These are phyloP conservation scores for Lactarius hengduanensis DNA, from an alignment of 768 basidiomycete species.

Conservation along the genomic window DNA sequence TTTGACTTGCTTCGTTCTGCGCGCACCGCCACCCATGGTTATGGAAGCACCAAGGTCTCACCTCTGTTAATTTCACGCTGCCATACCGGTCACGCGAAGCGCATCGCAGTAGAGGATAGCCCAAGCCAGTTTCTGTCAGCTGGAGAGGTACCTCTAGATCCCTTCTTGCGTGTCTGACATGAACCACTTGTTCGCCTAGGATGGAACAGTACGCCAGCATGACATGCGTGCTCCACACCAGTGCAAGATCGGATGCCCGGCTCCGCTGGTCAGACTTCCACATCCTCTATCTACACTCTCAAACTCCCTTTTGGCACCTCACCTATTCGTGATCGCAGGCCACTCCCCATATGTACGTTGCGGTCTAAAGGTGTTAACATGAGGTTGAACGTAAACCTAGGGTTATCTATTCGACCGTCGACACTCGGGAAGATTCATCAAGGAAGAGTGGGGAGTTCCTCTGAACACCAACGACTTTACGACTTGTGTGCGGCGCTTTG, in stretches of 20 bases:
- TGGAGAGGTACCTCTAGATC: constrained; percentile 56
- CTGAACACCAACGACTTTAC: constrained; percentile 53
- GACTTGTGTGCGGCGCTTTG: constrained; percentile 81
- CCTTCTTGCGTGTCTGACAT: constrained; percentile 29
- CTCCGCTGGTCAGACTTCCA: constrained; percentile 64
- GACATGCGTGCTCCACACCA: constrained; percentile 70
- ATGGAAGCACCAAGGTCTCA: neutral
- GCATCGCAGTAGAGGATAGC: constrained; percentile 76
- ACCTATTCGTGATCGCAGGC: constrained; percentile 84
- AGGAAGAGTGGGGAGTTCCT: constrained; percentile 68
- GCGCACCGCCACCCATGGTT: neutral
- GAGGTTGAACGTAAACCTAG: constrained; percentile 39
- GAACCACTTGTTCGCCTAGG: constrained; percentile 45
- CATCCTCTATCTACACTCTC: constrained; percentile 71
- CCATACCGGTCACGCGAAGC: constrained; percentile 70
- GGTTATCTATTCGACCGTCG: constrained; percentile 84
- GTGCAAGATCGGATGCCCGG: constrained; percentile 65
- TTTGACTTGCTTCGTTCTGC: constrained; percentile 53
- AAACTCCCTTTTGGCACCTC: constrained; percentile 74
- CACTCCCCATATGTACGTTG: constrained; percentile 68
- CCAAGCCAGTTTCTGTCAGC: constrained; percentile 75
- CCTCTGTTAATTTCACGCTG: constrained; percentile 57
- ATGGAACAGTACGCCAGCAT: constrained; percentile 86
- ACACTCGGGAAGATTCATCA: constrained; percentile 58
- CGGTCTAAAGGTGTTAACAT: constrained; percentile 7